Base-by-base conservation (phyloP, 495 filamentous ascomycete species). In the Talaromyces adpressus region DNA sequence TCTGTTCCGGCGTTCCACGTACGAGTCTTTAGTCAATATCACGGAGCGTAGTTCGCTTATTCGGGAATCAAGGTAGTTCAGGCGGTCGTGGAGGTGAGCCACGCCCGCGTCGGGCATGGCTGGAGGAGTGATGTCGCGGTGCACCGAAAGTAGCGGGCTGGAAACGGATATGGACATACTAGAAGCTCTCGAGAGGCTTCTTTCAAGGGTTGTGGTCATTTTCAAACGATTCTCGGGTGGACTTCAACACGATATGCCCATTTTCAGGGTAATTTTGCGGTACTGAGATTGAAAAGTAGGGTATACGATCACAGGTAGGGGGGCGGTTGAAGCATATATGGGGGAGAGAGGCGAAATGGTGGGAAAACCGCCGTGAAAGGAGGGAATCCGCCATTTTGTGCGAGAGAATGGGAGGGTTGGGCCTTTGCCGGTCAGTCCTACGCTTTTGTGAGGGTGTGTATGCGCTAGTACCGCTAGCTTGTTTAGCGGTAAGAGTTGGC, bases 1-100 rank as follows among this genome's bases (percentile, higher is more conserved):
- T 22, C 76, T 74, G 68, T 79, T 79, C 8, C 76, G 73, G 53
- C 73, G 71, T 36, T 79, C 75, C 53, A 73, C 68, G 64, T 79
- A 79, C 47, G 67, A 69, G 56, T 79, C 75, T 61, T 76, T 75
- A 11, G 76, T 77, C 45, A 79, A 63, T 8, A 77, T 65, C 25
- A 66, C 70, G 4, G 75, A 73, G 47, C 75, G 73, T 4, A 79
- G 66, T 23, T 77, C 76, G 29, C 80, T 65, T 2, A 79, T 62
- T 14, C 70, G 75, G 2, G 76, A 75, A 57, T 79, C 76, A 6
- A 79, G 67, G 30, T 72, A 70, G 51, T 73, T 74, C 41, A 79
- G 66, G 27, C 76, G 76, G 58, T 79, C 73, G 65, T 76, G 70
- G 59, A 79, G 63, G 53, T 73, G 69, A 56, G 62, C 66, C 12